Percentiles rank a stretch among this genome's conserved stretches.
phyloP scores from a whole-genome alignment of 305 asterid genomes.

The Fraxinus dipetala region DNA sequence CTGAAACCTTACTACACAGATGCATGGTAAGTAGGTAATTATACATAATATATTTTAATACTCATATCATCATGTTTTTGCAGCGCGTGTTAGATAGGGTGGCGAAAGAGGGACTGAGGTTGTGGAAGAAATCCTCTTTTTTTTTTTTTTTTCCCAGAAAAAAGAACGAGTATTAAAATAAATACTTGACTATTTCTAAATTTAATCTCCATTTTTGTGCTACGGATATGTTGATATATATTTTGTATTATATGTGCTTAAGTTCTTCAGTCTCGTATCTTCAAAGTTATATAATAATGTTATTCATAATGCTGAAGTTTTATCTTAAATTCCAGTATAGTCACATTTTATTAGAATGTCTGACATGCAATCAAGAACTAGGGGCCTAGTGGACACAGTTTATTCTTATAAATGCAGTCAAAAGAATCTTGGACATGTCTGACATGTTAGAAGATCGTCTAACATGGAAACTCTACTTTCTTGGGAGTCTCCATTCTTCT shows the following conservation, averaged over 20 bases:
- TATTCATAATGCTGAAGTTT: background rate
- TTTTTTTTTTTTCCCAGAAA: no score
- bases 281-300: background rate
- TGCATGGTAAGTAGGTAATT: constrained; percentile 48
- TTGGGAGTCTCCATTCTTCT: background rate
- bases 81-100: background rate
- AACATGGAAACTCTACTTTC: background rate
- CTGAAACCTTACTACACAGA: constrained; percentile 89
- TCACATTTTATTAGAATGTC: background rate
- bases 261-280: background rate
- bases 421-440: background rate
- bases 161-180: no score
- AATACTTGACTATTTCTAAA: background rate
- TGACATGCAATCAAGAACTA: background rate
- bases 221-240: background rate
- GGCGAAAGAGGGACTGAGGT: background rate
- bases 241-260: background rate
- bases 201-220: background rate
- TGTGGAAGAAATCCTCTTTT: no score
- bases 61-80: background rate
- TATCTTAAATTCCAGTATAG: background rate
- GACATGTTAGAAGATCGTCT: background rate
- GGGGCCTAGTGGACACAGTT: background rate
- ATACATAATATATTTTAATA: background rate
- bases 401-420: background rate